Evolutionary conservation across 1,284 basidiomycete genomes (phyloP), one percentile per base, ranked within the genome.

Genomic region (Sphaerobolus stellatus): DNA sequence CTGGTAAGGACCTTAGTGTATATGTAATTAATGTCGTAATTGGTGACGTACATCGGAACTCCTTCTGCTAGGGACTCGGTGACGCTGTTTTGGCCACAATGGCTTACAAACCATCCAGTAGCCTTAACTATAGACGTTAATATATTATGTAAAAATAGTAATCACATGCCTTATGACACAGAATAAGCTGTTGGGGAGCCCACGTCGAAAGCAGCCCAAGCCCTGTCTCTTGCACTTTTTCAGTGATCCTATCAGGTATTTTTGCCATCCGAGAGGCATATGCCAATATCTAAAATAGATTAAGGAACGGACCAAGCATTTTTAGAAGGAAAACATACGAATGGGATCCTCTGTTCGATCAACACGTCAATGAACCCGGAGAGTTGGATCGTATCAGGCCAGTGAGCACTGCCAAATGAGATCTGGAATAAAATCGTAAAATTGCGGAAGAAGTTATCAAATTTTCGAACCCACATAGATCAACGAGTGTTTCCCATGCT

Each of bases 101-200:
- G 59, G 3, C 54, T 57, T 18, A 61, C 43, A 31, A 61, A 61
- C 59, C 59, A 61, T 11, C 58, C 59, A 31, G 44, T 50, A 7
- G 52, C n/a, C n/a, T n/a, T n/a, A n/a, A n/a, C n/a, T n/a, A n/a
- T n/a, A n/a, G n/a, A n/a, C n/a, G n/a, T n/a, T n/a, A n/a, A n/a
- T n/a, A n/a, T n/a, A n/a, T n/a, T n/a, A n/a, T n/a, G n/a, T n/a
- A n/a, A n/a, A n/a, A n/a, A n/a, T n/a, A n/a, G n/a, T n/a, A n/a
- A n/a, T n/a, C n/a, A n/a, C n/a, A n/a, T n/a, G n/a, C 40, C 7
- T 18, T 7, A n/a, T 43, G 40, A 8, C n/a, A 18, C 7, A 43
- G 40, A 18, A 43, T 18, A 43, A 24, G 9, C n/a, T 43, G 40
- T 24, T 43, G 40, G 25, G 40, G 40, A 9, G n/a, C 25, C 40